A percentile compares a stretch with the other conserved stretches of the same genome.
These are phyloP conservation scores for Geopyxis carbonaria DNA, from an alignment of 495 filamentous ascomycete species.

Conservation along the genomic window DNA sequence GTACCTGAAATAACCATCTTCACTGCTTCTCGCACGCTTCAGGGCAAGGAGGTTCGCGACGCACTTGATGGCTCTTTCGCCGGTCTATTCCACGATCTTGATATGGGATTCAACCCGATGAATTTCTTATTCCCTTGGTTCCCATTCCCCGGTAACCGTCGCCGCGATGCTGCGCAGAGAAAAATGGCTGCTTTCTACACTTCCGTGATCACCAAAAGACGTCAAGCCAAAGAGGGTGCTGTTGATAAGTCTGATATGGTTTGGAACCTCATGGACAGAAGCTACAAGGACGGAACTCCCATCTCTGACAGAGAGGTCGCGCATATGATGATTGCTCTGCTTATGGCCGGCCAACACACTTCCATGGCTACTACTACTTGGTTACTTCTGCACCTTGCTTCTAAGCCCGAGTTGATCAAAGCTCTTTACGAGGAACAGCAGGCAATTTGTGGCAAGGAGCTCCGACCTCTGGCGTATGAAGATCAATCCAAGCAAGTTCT, in stretches of 20 bases:
- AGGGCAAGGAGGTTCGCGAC: conserved; percentile 63
- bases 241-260: conserved; percentile 54
- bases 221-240: conserved; percentile 26
- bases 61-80: conserved; percentile 59
- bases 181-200: conserved; percentile 64
- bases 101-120: conserved; percentile 65
- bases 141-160: conserved; percentile 68
- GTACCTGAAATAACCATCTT: conserved; percentile 80
- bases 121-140: conserved; percentile 80
- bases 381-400: conserved; percentile 65
- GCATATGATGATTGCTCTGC: conserved; percentile 80
- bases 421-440: conserved; percentile 62
- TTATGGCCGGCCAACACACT: conserved; percentile 83
- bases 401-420: conserved; percentile 53
- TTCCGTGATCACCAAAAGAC: conserved; percentile 53
- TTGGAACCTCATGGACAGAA: conserved; percentile 62
- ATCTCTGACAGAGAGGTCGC: conserved; percentile 68
- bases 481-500: conserved; percentile 52
- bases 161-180: conserved; percentile 55
- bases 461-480: conserved; percentile 47
- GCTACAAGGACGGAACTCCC: conserved; percentile 53
- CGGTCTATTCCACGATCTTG: conserved; percentile 62
- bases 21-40: conserved; percentile 62
- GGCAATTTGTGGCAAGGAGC: conserved; percentile 40
- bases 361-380: conserved; percentile 65